These are phyloP conservation scores for Casaregolazyma lundiana DNA, from an alignment of 1,139 yeast genomes.

Conservation along the genomic window DNA sequence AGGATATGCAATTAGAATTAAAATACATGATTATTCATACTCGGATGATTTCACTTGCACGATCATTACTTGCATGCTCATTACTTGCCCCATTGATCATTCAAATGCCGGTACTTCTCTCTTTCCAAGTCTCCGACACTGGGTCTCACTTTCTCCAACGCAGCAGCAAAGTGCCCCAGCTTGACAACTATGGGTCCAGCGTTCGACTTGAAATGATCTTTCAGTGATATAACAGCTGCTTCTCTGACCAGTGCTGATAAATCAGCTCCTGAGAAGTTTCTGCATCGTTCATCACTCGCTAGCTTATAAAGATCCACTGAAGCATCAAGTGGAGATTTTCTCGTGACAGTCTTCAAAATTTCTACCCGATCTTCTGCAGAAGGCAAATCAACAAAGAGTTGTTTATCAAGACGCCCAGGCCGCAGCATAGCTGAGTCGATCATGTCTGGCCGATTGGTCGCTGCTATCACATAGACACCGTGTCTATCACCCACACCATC, in stretches of 20 bases:
- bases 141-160: conserved; percentile 74
- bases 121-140: conserved; percentile 89
- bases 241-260: conserved; percentile 86
- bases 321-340: conserved; percentile 66
- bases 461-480: conserved; percentile 93
- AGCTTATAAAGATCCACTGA: conserved; percentile 57
- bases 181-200: conserved; percentile 39
- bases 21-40: neutral
- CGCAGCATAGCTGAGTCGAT: conserved; percentile 97
- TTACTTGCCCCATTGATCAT: conserved; percentile 15
- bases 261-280: conserved; percentile 95
- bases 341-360: conserved; percentile 71
- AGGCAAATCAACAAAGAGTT: conserved; percentile 87
- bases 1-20: neutral
- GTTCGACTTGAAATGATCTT: conserved; percentile 39
- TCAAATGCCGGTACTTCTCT: conserved; percentile 56
- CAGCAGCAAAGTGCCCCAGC: conserved; percentile 60
- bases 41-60: neutral
- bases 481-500: conserved; percentile 92
- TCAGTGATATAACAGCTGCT: conserved; percentile 85
- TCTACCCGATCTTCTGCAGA: conserved; percentile 71
- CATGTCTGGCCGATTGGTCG: conserved; percentile 97
- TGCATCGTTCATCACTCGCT: conserved; percentile 73
- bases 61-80: neutral
- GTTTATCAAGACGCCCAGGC: conserved; percentile 94